Evolutionary conservation across 73 alveolate genomes (phyloP), one percentile per base, ranked within the genome.

Genomic region (Blepharisma japonicum): DNA sequence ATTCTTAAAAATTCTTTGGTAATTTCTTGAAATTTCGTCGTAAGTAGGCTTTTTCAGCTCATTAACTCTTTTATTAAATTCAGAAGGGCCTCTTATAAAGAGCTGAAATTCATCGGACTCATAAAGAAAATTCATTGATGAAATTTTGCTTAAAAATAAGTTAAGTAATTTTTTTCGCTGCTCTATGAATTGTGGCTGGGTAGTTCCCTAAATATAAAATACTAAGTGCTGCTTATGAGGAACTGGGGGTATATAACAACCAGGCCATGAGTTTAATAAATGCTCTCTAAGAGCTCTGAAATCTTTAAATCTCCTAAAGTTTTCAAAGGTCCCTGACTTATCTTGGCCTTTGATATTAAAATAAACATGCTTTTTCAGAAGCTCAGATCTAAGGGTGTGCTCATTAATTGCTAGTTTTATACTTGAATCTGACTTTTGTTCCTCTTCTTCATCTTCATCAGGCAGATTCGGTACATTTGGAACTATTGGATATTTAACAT

Each of bases 151-250:
- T 25, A 83, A 48, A 55, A 83, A 83, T 21, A 83, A 56, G 47
- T 83, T 77, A 6, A 83, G 81, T 7, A 77, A 49, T 42, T 77
- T 76, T 42, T 42, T 7, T 55, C 89, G 51, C 25, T 81, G 74
- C 42, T 81, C 88, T 6, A 81, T 42, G 21, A 81, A 49, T 18
- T 47, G 78, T 53, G 55, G 45, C 42, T 81, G 83, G 8, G 21
- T 54, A 47, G 68, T 81, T 5, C 80, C 80, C 83, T 71, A 48
- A 45, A 38, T 51, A 25, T 25, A 25, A 53, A 42, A 80, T 56
- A 83, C 92, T 48, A 85, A 48, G 21, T 81, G 81, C 70, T 77
- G 81, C 86, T 87, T 87, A 2, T 88, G 88, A 9, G 94, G 94
- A 55, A 87, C 82, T 56, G 88, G 88, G 11, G 94, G 94, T 5